phyloP scores from a whole-genome alignment of 2,329 filamentous ascomycete genomes.

The Cytospora piceicola region DNA sequence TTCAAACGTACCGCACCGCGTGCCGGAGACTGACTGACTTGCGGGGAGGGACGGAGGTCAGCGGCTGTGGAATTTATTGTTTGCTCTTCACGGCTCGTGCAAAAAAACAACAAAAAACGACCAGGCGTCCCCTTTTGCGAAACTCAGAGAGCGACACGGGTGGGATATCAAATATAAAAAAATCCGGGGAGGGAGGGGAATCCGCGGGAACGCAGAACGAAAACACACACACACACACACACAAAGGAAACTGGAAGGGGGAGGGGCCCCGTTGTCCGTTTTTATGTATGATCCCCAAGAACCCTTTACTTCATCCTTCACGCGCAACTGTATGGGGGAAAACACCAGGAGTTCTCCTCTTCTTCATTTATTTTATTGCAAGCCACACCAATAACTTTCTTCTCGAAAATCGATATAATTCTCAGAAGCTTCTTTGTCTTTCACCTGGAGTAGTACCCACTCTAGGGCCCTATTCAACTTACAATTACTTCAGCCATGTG shows the following conservation, averaged over 20 bases:
- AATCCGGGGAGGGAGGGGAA: not conserved
- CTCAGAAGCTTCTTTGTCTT: conserved; percentile 5
- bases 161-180: not conserved
- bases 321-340: not conserved
- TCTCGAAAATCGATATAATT: conserved; percentile 17
- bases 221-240: not conserved
- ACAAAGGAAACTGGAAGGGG: not conserved
- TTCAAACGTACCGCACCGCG: not conserved
- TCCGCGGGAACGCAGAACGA: not conserved
- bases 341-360: conserved; percentile 17
- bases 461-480: not conserved
- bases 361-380: not conserved
- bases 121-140: conserved; percentile 15
- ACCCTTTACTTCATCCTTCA: conserved; percentile 3
- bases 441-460: not conserved
- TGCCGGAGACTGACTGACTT: not conserved
- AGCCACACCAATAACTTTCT: not conserved
- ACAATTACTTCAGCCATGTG: not conserved
- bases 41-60: not conserved
- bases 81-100: conserved; percentile 8
- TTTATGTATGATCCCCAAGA: conserved; percentile 6
- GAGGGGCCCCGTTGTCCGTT: not conserved
- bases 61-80: not conserved
- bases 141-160: conserved; percentile 5
- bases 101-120: conserved; percentile 9